These are phyloP conservation scores for Vachellia collinsii DNA, from an alignment of 306 rosid genomes.

Conservation along the genomic window DNA sequence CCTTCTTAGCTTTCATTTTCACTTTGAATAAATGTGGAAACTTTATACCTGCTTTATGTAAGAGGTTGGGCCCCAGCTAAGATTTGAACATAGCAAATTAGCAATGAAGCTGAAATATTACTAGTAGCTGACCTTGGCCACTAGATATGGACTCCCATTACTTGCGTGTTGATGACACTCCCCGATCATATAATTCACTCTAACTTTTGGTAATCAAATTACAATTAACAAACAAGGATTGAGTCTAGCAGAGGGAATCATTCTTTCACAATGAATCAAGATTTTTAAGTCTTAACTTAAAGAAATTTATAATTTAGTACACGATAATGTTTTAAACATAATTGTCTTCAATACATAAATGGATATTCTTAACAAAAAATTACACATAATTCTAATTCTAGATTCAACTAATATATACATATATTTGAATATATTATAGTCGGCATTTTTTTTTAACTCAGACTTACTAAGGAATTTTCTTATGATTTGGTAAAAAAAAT, in stretches of 20 bases:
- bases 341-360: no score
- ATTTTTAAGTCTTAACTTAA: no score
- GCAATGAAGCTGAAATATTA: neutral
- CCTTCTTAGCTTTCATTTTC: slow-evolving; percentile 14
- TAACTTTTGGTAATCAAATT: neutral
- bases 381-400: neutral
- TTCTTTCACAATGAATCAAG: no score
- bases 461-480: no score
- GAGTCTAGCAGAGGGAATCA: no score
- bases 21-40: neutral
- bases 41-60: neutral
- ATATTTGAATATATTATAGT: no score
- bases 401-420: neutral
- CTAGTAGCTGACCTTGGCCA: neutral
- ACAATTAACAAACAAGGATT: no score
- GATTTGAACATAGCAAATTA: neutral
- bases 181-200: neutral
- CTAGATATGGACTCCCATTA: neutral
- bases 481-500: no score
- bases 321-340: no score
- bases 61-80: slow-evolving; percentile 1
- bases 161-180: neutral
- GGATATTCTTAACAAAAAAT: no score
- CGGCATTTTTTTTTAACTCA: no score
- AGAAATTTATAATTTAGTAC: no score